These are phyloP conservation scores for Fusarium circinatum DNA, from an alignment of 2,329 filamentous ascomycete species.

Conservation along the genomic window DNA sequence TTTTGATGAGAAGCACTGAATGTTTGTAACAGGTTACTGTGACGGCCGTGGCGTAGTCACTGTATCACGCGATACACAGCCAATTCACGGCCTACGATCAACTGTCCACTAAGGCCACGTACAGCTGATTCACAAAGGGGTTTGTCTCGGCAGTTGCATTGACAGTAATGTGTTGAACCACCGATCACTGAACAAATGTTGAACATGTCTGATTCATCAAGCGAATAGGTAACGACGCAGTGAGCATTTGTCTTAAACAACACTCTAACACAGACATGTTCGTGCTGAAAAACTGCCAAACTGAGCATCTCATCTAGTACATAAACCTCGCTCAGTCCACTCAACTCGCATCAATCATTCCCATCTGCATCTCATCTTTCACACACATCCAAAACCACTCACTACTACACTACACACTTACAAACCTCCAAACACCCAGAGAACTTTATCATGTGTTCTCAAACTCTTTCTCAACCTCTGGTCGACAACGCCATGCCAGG, in stretches of 20 bases:
- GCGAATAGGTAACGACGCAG: rapidly evolving
- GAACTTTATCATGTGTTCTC: neutral
- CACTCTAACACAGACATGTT: rapidly evolving
- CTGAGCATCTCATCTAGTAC: neutral
- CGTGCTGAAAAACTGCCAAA: neutral
- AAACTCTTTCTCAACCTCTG: neutral
- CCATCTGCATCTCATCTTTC: neutral
- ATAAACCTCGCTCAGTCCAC: neutral
- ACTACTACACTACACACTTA: neutral
- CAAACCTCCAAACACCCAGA: rapidly evolving
- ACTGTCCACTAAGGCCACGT: rapidly evolving
- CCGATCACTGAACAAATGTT: rapidly evolving
- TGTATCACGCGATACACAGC: rapidly evolving
- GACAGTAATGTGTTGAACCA: neutral
- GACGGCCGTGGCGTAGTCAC: neutral
- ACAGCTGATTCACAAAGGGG: rapidly evolving
- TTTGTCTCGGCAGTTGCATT: neutral
- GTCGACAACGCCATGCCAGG: neutral
- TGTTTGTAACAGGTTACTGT: rapidly evolving
- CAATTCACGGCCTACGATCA: rapidly evolving
- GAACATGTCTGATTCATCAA: neutral
- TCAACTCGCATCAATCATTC: neutral
- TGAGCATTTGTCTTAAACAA: neutral
- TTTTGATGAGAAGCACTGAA: rapidly evolving
- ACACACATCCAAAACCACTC: neutral